A percentile compares a stretch with the other conserved stretches of the same genome.
Evolutionary conservation across 306 rosid genomes (phyloP).

Genomic region (Hippophae gyantsensis): DNA sequence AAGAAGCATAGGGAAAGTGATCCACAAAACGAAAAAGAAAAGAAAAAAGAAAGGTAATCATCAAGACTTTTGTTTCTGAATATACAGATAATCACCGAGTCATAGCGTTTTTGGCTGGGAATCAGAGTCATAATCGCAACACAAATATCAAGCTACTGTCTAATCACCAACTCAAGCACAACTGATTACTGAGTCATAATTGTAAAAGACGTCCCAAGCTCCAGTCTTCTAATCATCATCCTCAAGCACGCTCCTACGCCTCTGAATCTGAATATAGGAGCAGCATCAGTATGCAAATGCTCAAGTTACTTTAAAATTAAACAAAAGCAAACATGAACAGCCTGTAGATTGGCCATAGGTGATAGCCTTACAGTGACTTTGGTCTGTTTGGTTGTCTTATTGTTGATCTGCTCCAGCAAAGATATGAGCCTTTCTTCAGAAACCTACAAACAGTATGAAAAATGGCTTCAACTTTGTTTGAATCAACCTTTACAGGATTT

Average conservation of each 20-base stretch:
- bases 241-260: constrained; percentile 94
- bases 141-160: too few species aligned
- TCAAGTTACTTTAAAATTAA: not conserved
- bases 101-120: too few species aligned
- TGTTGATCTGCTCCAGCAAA: constrained; percentile 90
- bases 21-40: too few species aligned
- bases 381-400: constrained; percentile 77
- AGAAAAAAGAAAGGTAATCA: too few species aligned
- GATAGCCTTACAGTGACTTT: constrained; percentile 70
- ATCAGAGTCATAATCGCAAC: too few species aligned
- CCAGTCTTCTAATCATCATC: constrained; percentile 61
- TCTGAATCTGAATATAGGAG: constrained; percentile 55
- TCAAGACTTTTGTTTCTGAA: too few species aligned
- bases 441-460: constrained; percentile 39
- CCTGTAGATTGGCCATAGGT: constrained; percentile 3
- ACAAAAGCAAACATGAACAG: not conserved
- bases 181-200: too few species aligned
- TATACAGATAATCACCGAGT: too few species aligned
- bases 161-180: too few species aligned
- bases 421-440: constrained; percentile 91
- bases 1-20: too few species aligned
- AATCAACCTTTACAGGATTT: constrained; percentile 3
- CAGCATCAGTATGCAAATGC: not conserved
- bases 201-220: constrained; percentile 11
- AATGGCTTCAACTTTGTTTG: constrained; percentile 6